phyloP scores from a whole-genome alignment of 2,329 filamentous ascomycete species.

The Colletotrichum gloeosporioides region DNA sequence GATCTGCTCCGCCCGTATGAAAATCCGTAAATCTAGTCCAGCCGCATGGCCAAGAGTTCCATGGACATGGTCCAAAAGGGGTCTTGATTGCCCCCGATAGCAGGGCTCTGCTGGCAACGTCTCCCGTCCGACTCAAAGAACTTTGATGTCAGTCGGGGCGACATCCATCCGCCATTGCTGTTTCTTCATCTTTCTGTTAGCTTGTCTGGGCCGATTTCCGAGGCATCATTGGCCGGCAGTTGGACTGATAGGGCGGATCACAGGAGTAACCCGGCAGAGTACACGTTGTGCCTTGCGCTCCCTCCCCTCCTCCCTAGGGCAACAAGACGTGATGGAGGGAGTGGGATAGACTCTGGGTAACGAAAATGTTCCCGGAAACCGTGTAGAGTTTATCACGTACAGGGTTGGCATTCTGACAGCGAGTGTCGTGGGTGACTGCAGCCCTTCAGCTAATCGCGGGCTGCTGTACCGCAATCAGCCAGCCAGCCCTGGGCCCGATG shows the following conservation, averaged over 20 bases:
- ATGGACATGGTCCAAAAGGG: not conserved
- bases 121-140: not conserved
- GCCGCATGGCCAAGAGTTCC: not conserved
- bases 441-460: not conserved
- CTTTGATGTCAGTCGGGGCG: not conserved
- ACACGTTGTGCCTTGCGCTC: not conserved
- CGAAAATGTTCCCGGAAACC: not conserved
- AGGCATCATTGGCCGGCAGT: not conserved
- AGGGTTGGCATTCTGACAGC: not conserved
- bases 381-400: not conserved
- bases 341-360: not conserved
- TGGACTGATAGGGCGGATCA: not conserved
- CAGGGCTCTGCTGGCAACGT: not conserved
- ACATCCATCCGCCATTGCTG: not conserved
- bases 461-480: not conserved
- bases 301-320: not conserved
- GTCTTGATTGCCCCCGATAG: not conserved
- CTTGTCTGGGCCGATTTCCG: not conserved
- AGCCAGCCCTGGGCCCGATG: not conserved
- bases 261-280: not conserved
- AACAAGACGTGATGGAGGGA: not conserved
- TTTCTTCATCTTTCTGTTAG: not conserved
- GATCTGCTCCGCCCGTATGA: constrained; percentile 1
- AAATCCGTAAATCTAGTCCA: constrained; percentile 13
- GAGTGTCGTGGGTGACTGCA: not conserved